These are phyloP conservation scores for Dendrobium huoshanense DNA, from an alignment of 106 monocot species.

Conservation along the genomic window DNA sequence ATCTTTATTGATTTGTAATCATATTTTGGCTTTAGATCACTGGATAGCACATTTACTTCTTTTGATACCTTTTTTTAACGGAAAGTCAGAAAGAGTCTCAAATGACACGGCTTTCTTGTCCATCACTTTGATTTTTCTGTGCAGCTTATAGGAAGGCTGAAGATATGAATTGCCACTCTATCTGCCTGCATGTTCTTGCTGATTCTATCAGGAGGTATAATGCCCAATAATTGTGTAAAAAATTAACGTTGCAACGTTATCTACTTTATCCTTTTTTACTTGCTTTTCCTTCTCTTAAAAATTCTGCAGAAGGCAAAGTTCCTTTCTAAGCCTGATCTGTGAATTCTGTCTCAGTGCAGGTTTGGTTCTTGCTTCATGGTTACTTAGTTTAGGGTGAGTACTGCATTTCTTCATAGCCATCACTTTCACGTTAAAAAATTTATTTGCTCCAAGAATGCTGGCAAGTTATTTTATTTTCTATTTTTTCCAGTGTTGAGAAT, in stretches of 20 bases:
- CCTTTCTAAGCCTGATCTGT: conserved; percentile 2
- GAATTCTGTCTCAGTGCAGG: conserved; percentile 77
- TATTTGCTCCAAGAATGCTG: neutral
- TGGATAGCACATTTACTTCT: neutral
- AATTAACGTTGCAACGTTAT: neutral
- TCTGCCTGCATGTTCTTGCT: conserved; percentile 92
- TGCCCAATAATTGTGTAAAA: neutral
- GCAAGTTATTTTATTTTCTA: neutral
- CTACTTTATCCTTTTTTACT: neutral
- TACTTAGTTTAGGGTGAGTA: conserved; percentile 82
- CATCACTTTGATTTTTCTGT: neutral
- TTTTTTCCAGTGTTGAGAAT: conserved; percentile 73
- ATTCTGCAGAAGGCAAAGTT: neutral
- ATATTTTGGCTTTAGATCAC: neutral
- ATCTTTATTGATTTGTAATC: conserved; percentile 3
- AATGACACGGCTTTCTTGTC: neutral
- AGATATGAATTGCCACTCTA: conserved; percentile 97
- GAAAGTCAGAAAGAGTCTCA: neutral
- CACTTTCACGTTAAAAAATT: neutral
- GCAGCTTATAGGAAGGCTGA: conserved; percentile 94
- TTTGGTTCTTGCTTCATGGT: conserved; percentile 94
- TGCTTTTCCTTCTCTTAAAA: neutral
- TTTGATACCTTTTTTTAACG: neutral
- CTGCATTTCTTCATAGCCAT: neutral
- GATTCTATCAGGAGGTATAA: conserved; percentile 96